Percentiles rank a stretch among this genome's conserved stretches.
These are phyloP conservation scores for Pisolithus albus DNA, from an alignment of 768 basidiomycete species.

Conservation along the genomic window DNA sequence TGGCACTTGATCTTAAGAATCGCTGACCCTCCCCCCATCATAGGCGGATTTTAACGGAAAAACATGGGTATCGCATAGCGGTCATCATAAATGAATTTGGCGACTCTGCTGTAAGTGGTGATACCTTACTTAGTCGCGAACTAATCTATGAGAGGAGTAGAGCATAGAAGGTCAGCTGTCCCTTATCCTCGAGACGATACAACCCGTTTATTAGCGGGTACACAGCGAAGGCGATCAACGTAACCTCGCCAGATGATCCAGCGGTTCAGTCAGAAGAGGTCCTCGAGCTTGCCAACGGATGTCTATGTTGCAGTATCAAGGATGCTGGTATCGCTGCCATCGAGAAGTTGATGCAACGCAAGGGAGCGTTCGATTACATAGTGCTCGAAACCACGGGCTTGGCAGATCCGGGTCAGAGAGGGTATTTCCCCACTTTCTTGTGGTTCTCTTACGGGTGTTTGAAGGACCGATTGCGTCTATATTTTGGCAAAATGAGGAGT, in stretches of 20 bases:
- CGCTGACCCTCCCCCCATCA: background rate
- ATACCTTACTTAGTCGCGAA: slow-evolving; percentile 1
- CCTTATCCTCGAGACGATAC: background rate
- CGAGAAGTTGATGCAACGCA: slow-evolving; percentile 81
- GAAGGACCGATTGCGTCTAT: slow-evolving; percentile 79
- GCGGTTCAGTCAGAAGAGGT: slow-evolving; percentile 72
- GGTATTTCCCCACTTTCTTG: background rate
- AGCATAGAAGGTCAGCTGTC: slow-evolving; percentile 79
- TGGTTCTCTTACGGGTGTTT: background rate
- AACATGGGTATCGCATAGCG: slow-evolving; percentile 92
- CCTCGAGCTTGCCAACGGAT: slow-evolving; percentile 91
- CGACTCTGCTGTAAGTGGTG: slow-evolving; percentile 71
- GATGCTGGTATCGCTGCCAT: slow-evolving; percentile 91
- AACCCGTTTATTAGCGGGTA: background rate
- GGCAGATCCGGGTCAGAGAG: slow-evolving; percentile 77
- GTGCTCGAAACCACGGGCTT: slow-evolving; percentile 93
- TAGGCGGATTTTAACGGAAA: slow-evolving; percentile 84
- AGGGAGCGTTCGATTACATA: slow-evolving; percentile 91
- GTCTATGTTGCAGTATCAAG: slow-evolving; percentile 97
- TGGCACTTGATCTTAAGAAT: background rate
- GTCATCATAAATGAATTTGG: slow-evolving; percentile 99
- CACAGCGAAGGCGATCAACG: slow-evolving; percentile 79
- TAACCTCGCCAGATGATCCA: slow-evolving; percentile 61
- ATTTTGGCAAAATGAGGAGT: slow-evolving; percentile 87
- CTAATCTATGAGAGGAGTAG: slow-evolving; percentile 32